Evolutionary conservation across 805 yeast species (phyloP), one percentile per base, ranked within the genome.

Genomic region (Ogataea trehaloabstinens): DNA sequence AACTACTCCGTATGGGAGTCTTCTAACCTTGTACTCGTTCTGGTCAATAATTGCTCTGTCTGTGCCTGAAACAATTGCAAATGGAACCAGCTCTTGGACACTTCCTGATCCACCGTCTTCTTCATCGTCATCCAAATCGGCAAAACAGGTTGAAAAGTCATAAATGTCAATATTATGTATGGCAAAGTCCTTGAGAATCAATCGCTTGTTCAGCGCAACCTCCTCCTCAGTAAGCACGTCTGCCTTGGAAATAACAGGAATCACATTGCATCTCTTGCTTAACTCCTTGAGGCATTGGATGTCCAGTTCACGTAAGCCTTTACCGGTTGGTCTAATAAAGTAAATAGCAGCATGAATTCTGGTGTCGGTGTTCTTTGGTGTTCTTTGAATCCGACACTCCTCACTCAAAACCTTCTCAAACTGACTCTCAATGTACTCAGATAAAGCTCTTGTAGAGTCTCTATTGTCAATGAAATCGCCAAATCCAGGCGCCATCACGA

Each of bases 61-160:
- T 6, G 88, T 84, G 10, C 96, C 86, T 15, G 95, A 96, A 31
- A 89, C 81, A 45, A 93, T 84, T 10, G 98, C 96, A 68, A 87
- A 90, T 34, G 99, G 99, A 48, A 87, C 51, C 24, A 60, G 33
- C 12, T 49, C 45, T 44, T 55, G 55, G n/a, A 58, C 48, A 25
- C 41, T 41, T 2, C 44, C 49, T 6, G 35, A 28, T 13, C 34
- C 21, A 16, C 37, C 45, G 3, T 28, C 53, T 15, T 45, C 57
- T 13, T 48, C 56, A 7, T 46, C 55, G n/a, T 51, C 58, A 16
- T 48, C 53, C 17, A 56, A 24, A 40, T 59, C 64, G 13, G 57
- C 59, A 39, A 58, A 52, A 19, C 56, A 54, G n/a, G 48, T 38
- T 10, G 61, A 46, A 38, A 61, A 60, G 31, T 60, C 63, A 39